phyloP scores from a whole-genome alignment of 176 grass and related monocot genomes.

The Oryza australiensis region DNA sequence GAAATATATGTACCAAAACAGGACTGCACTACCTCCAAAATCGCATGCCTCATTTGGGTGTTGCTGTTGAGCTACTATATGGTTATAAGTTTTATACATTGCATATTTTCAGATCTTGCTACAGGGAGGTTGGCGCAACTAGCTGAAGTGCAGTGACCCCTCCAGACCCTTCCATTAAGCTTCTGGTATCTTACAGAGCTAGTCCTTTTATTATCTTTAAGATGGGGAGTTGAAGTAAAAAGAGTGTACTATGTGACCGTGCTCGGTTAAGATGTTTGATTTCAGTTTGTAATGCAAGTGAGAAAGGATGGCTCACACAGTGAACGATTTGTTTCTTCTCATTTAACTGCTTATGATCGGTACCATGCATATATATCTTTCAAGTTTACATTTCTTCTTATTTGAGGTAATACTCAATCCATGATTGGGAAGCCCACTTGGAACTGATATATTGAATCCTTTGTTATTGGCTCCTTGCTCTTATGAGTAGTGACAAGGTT shows the following conservation, averaged over 20 bases:
- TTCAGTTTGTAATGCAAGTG: neutral
- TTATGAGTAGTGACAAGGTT: too few relatives aligned
- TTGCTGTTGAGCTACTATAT: neutral
- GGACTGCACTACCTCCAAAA: neutral
- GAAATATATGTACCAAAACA: neutral
- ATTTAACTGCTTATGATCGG: neutral
- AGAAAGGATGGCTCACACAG: neutral
- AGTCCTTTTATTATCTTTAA: neutral
- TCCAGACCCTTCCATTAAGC: neutral
- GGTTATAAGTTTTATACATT: slow-evolving; percentile 1
- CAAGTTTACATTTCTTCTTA: neutral
- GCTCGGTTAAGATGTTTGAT: neutral
- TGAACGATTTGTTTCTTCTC: neutral
- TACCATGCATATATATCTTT: neutral
- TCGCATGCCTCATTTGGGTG: neutral
- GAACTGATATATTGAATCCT: neutral
- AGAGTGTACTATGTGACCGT: neutral
- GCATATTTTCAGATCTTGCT: slow-evolving; percentile 27
- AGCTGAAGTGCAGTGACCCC: neutral
- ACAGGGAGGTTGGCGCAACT: neutral
- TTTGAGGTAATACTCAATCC: neutral
- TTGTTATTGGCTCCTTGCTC: neutral
- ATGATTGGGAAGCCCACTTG: neutral
- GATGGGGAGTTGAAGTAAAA: neutral
- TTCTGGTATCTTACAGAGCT: neutral